Conservation (phyloP, 2,329 filamentous ascomycete genomes). For the Fusarium sambucinum region DNA sequence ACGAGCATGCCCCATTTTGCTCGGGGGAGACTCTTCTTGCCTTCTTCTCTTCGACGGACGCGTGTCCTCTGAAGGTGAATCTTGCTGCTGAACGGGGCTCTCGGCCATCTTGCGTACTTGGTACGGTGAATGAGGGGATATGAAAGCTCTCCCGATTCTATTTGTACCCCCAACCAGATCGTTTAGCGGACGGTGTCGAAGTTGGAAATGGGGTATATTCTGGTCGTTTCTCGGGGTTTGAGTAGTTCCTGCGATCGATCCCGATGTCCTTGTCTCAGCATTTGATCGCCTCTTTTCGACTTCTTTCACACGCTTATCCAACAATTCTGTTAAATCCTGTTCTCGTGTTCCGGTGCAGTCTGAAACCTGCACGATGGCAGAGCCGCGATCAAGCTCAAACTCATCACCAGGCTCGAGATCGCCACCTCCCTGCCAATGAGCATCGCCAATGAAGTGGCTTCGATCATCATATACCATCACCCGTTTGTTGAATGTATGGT, state of each 20-base stretch:
- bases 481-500: constrained; percentile 90
- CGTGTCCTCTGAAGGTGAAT: constrained; percentile 31
- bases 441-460: constrained; percentile 85
- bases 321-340: constrained; percentile 81
- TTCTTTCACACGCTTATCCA: constrained; percentile 75
- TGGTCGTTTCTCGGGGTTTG: constrained; percentile 39
- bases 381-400: constrained; percentile 79
- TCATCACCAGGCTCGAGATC: constrained; percentile 86
- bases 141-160: constrained; percentile 51
- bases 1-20: constrained; percentile 52
- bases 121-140: constrained; percentile 52
- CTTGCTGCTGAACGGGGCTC: constrained; percentile 25
- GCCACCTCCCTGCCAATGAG: constrained; percentile 78
- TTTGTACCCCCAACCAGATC: constrained; percentile 49
- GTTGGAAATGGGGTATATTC: constrained; percentile 51
- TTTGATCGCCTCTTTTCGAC: constrained; percentile 62
- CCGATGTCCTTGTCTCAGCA: constrained; percentile 55
- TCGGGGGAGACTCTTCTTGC: constrained; percentile 49
- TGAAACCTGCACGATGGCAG: constrained; percentile 82
- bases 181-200: constrained; percentile 60
- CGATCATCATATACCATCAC: constrained; percentile 90
- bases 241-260: constrained; percentile 40
- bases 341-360: constrained; percentile 79
- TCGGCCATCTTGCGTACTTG: constrained; percentile 48
- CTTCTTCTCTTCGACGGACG: constrained; percentile 49